Conservation (phyloP, 805 yeast species). For the Suhomyces vadensis region DNA sequence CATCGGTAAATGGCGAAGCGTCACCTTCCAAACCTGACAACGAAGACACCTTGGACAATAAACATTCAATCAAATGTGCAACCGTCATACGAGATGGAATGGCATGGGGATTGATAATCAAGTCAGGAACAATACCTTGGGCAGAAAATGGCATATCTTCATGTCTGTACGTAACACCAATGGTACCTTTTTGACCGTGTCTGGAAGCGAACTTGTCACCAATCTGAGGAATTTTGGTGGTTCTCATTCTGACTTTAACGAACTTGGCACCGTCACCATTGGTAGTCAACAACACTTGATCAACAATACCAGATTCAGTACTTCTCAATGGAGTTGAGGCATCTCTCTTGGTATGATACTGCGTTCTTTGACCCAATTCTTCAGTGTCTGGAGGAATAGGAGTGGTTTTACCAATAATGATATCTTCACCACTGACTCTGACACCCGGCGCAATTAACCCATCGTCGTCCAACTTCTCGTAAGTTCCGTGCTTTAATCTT, state of each 20-base stretch:
- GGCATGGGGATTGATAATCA: constrained; percentile 98
- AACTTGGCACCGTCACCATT: constrained; percentile 98
- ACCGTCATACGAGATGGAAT: constrained; percentile 99
- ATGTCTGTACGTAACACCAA: constrained; percentile 97
- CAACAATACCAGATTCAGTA: constrained; percentile 97
- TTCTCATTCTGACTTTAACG: constrained; percentile 98
- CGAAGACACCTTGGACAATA: constrained; percentile 91
- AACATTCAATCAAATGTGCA: constrained; percentile 98
- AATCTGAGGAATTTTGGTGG: constrained; percentile 97
- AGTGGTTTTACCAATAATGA: constrained; percentile 97
- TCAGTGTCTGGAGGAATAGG: constrained; percentile 99
- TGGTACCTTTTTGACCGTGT: constrained; percentile 99
- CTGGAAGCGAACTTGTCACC: constrained; percentile 99
- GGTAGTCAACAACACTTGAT: constrained; percentile 93
- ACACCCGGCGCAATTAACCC: constrained; percentile 98
- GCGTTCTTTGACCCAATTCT: constrained; percentile 97
- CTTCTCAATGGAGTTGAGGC: constrained; percentile 96
- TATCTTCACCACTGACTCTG: constrained; percentile 98
- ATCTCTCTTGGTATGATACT: constrained; percentile 97
- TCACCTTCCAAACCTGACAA: constrained; percentile 97
- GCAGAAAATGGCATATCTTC: constrained; percentile 98
- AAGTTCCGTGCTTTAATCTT: constrained; percentile 96
- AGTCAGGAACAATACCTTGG: constrained; percentile 96
- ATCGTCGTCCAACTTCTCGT: constrained; percentile 97
- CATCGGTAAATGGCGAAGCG: constrained; percentile 98